Evolutionary conservation across 371 early-diverging fungal genomes (phyloP).

Genomic region (Choanephora cucurbitarum): DNA sequence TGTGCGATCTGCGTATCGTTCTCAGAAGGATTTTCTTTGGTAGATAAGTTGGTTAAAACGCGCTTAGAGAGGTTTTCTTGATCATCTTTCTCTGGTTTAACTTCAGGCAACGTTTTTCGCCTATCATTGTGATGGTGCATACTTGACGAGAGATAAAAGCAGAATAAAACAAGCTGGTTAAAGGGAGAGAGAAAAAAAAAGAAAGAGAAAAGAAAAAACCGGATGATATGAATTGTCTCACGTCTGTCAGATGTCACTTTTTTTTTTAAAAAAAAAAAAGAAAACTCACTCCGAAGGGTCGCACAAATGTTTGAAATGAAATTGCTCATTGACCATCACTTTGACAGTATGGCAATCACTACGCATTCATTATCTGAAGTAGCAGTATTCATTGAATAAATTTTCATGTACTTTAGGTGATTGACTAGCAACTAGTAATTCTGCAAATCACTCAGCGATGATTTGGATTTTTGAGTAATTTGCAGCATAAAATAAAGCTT

Average conservation of each 20-base stretch:
- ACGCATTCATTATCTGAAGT: no score
- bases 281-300: not conserved
- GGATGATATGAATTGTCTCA: not conserved
- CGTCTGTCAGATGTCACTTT: not conserved
- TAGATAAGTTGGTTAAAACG: conserved; percentile 19
- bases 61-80: conserved; percentile 21
- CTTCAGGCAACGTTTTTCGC: conserved; percentile 28
- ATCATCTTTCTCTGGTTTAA: conserved; percentile 25
- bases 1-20: not conserved
- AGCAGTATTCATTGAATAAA: no score
- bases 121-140: conserved; percentile 9
- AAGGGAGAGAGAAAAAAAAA: not conserved
- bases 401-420: no score
- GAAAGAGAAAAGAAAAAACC: conserved; percentile 6
- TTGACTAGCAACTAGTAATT: no score
- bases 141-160: not conserved
- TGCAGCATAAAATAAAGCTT: no score
- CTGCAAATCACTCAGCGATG: no score
- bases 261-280: no score
- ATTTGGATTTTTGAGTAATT: no score
- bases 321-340: not conserved
- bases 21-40: conserved; percentile 9
- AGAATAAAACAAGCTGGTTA: not conserved
- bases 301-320: conserved; percentile 7
- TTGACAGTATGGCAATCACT: no score